Conservation (phyloP, 2,329 filamentous ascomycete species). For the Aspergillus unguis region DNA sequence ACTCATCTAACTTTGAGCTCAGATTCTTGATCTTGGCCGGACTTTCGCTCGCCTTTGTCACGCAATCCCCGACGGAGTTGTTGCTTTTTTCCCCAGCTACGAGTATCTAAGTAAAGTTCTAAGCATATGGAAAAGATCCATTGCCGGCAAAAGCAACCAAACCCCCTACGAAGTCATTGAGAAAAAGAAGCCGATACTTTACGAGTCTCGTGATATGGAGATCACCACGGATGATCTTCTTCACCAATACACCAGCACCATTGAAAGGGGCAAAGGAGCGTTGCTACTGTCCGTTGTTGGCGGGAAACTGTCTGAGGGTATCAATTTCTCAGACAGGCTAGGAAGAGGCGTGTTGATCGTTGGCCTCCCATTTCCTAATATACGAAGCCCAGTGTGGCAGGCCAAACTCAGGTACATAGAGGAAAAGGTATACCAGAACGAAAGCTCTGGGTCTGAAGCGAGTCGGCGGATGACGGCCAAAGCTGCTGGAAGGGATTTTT, state of each 20-base stretch:
- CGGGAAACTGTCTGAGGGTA: constrained; percentile 93
- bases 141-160: constrained; percentile 23
- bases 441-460: constrained; percentile 25
- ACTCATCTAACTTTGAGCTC: constrained; percentile 6
- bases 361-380: constrained; percentile 88
- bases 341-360: constrained; percentile 89
- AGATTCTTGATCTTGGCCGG: constrained; percentile 69
- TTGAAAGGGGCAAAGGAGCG: constrained; percentile 63
- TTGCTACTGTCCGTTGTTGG: constrained; percentile 87
- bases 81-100: constrained; percentile 96
- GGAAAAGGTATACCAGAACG: constrained; percentile 46
- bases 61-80: constrained; percentile 79
- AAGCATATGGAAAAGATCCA: constrained; percentile 55
- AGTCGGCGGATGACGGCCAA: constrained; percentile 39
- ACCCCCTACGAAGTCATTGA: constrained; percentile 32
- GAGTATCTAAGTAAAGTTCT: constrained; percentile 78
- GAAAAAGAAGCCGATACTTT: constrained; percentile 50
- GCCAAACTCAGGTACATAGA: constrained; percentile 87
- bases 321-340: constrained; percentile 91
- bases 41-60: constrained; percentile 69
- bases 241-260: constrained; percentile 66
- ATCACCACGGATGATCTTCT: constrained; percentile 65
- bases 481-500: constrained; percentile 68
- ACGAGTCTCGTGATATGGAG: constrained; percentile 46
- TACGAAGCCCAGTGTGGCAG: constrained; percentile 85